Evolutionary conservation across 495 filamentous ascomycete genomes (phyloP), one percentile per base, ranked within the genome.

Genomic region (Penicillium riverlandense): DNA sequence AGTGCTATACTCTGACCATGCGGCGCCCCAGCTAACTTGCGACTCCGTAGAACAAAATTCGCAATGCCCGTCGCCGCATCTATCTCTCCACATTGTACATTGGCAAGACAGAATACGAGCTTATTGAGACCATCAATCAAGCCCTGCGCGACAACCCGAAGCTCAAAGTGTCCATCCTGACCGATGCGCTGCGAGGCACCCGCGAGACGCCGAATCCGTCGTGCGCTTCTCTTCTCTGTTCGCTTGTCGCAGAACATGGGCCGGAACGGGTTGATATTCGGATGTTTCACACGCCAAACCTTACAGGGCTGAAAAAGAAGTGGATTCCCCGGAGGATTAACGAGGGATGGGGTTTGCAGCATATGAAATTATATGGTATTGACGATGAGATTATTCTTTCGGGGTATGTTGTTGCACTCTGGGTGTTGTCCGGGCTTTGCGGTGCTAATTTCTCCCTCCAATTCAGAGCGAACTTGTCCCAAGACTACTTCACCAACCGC

Each of bases 311-410:
- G 36, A 78, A 82, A 37, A 97, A 97, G 70, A 80, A 78, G 52
- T 60, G 86, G 51, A 76, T 97, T 35, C 92, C 92, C 2, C 83
- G 80, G 49, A 77, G 92, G 8, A 88, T 97, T 57, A 99, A 99
- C 53, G 92, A 99, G 61, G 92, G 92, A 31, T 99, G 92, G 91
- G 92, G 92, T 11, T 67, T 99, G 35, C 92, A 99, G 58, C 92
- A 99, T 58, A 99, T 99, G 88, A 99, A 99, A 74, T 75, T 99
- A 0, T 99, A 99, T 52, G 92, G 94, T 1, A 66, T 96, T 35
- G 92, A 99, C 48, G 90, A 97, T 55, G 91, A 96, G 62, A 82
- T 99, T 39, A 92, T 99, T 31, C 75, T 99, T 27, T 95, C 90
- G 2, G 92, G 92, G 81, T 87, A 74, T 32, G 71, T 36, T 15